Evolutionary conservation across 305 asterid species (phyloP).

Genomic region (Rubia tinctorum): DNA sequence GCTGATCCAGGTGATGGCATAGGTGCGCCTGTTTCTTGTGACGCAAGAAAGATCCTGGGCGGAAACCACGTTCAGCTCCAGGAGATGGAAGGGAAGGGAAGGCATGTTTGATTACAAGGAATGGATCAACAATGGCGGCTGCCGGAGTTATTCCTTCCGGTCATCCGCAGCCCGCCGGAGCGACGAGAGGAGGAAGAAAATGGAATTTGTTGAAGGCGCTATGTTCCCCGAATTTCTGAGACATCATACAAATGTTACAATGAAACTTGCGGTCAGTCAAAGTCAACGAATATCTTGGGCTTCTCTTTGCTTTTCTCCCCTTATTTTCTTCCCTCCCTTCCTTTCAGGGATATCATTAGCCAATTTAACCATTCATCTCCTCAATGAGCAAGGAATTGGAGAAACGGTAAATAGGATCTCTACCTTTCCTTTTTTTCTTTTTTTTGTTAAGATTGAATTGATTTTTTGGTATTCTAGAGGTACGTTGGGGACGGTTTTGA

Average conservation of each 20-base stretch:
- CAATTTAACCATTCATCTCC: not conserved
- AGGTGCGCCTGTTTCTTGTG: constrained; percentile 50
- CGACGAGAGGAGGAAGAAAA: constrained; percentile 9
- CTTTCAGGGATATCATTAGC: not conserved
- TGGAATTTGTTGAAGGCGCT: not conserved
- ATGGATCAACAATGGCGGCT: no score
- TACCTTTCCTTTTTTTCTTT: no score
- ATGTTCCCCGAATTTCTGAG: not conserved
- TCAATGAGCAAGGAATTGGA: no score
- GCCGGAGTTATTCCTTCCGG: not conserved
- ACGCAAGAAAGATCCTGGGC: constrained; percentile 60
- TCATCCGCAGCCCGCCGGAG: constrained; percentile 13
- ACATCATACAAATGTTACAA: not conserved
- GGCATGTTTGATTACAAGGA: constrained; percentile 9
- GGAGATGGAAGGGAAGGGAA: constrained; percentile 43
- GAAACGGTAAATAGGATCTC: no score
- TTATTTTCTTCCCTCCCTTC: not conserved
- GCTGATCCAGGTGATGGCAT: constrained; percentile 54
- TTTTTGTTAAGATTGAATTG: no score
- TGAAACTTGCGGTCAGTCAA: not conserved
- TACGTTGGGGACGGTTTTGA: no score
- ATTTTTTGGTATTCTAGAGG: no score
- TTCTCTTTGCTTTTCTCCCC: not conserved
- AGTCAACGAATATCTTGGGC: not conserved
- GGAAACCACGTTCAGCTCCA: constrained; percentile 60